These are phyloP conservation scores for Spencermartinsiella ligniputridi DNA, from an alignment of 1,139 yeast genomes.

Conservation along the genomic window DNA sequence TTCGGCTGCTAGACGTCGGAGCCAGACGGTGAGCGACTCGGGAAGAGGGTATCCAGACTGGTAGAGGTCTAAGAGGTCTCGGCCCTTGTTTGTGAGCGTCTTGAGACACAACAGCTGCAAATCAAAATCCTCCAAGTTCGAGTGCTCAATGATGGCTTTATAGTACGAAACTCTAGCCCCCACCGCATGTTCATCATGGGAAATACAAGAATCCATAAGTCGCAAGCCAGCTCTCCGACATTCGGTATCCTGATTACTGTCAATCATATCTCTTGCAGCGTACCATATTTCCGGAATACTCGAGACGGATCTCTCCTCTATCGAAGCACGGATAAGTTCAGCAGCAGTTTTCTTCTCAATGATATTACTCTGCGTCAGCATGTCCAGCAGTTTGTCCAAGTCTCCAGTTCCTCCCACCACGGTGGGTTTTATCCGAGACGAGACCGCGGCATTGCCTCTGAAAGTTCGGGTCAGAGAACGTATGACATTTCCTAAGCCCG, in stretches of 20 bases:
- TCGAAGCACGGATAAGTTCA: slow-evolving; percentile 44
- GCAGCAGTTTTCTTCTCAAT: slow-evolving; percentile 52
- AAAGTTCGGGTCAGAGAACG: slow-evolving; percentile 53
- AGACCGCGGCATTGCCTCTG: slow-evolving; percentile 3
- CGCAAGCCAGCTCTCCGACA: slow-evolving; percentile 51
- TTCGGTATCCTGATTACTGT: slow-evolving; percentile 39
- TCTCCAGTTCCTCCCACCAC: slow-evolving; percentile 62
- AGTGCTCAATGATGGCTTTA: slow-evolving; percentile 50
- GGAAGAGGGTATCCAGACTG: slow-evolving; percentile 45
- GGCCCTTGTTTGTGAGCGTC: slow-evolving; percentile 56
- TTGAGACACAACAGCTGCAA: slow-evolving; percentile 50
- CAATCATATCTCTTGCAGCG: slow-evolving; percentile 54
- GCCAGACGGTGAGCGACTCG: slow-evolving; percentile 37
- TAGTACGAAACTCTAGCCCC: slow-evolving; percentile 52
- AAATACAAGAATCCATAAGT: slow-evolving; percentile 54
- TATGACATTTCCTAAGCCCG: slow-evolving; percentile 40
- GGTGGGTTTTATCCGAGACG: slow-evolving; percentile 46
- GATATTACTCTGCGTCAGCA: slow-evolving; percentile 37
- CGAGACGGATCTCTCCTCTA: slow-evolving; percentile 51
- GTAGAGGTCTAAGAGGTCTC: slow-evolving; percentile 54
- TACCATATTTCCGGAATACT: slow-evolving; percentile 77
- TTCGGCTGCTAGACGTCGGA: slow-evolving; percentile 33
- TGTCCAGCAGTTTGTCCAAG: slow-evolving; percentile 42
- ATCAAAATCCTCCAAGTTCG: slow-evolving; percentile 52
- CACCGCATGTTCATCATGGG: slow-evolving; percentile 46